A percentile compares a stretch with the other conserved stretches of the same genome.
Conservation (phyloP, 192 early-diverging fungal species). For the Linnemannia hyalina region DNA sequence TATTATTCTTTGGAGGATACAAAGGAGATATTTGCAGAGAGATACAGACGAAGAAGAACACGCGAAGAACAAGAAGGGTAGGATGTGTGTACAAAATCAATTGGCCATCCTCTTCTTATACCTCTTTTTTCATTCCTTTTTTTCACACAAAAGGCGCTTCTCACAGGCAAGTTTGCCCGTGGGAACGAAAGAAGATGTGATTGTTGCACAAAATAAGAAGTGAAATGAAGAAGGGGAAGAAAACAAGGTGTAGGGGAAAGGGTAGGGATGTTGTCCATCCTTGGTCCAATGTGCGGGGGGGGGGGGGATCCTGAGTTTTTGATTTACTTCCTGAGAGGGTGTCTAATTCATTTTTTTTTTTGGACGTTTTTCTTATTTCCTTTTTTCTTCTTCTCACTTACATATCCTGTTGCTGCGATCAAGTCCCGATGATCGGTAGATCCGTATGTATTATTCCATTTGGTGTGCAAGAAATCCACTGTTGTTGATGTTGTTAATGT, state of each 20-base stretch:
- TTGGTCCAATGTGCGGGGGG: too few species aligned
- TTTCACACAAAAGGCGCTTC: background rate
- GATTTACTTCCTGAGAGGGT: background rate
- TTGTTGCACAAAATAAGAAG: background rate
- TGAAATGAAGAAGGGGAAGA: background rate
- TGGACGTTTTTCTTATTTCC: background rate
- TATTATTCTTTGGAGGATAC: background rate
- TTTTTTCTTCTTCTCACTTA: background rate
- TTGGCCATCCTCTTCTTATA: background rate
- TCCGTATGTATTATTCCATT: too few species aligned
- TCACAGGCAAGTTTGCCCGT: background rate
- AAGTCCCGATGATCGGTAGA: too few species aligned
- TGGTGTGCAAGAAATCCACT: background rate
- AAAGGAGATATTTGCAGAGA: background rate
- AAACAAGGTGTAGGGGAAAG: background rate
- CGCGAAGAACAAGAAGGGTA: background rate
- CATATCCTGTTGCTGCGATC: too few species aligned
- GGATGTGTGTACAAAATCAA: background rate
- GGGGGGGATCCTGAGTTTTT: background rate
- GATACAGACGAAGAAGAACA: background rate
- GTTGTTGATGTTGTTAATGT: background rate
- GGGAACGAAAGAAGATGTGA: background rate
- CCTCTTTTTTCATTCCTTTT: background rate
- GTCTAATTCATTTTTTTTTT: background rate
- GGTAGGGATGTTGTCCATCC: background rate